Base-by-base conservation (phyloP, 2,329 filamentous ascomycete species). In the Epichloe scottii region DNA sequence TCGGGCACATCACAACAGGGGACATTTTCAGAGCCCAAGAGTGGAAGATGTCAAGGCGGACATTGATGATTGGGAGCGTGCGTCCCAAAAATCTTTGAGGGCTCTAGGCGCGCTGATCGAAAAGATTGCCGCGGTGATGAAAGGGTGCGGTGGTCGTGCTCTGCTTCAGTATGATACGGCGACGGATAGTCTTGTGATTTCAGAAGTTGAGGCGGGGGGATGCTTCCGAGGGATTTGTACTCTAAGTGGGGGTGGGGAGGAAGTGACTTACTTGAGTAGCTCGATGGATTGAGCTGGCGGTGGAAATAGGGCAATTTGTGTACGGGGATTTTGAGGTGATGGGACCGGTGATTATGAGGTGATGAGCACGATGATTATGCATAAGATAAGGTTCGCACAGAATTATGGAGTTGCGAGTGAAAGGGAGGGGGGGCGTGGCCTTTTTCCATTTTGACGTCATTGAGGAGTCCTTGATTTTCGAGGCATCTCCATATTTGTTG, bases 1-100 rank as follows among this genome's bases (percentile, higher is more conserved):
- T n/a, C 64, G 67, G 33, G 71, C 69, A 1, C 71, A 72, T 54
- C 69, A 74, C 54, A 43, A 55, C 3, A 51, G 53, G 2, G 71
- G 71, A 35, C 17, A 49, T 1, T 75, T 75, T 53, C 15, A 51
- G 8, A 34, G 41, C 15, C 60, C 64, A 39, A 34, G 11, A 30
- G 35, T 56, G 48, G 62, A 71, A 58, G 60, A 72, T 55, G 60
- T 72, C 12, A 45, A 56, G 3, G 34, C 19, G 19, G 52, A 62
- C 5, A 58, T 71, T 35, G 52, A 54, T 23, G 51, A 15, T 23
- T 73, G 69, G 70, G 67, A 73, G 57, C 14, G 53, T 33, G 34
- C 30, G 17, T 62, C 71, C 48, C 61, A 66, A 46, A 19, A 38
- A 5, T 52, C 63, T 35, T 52, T 73, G 46, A 60, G 48, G 48